Percentiles rank a stretch among this genome's conserved stretches.
Evolutionary conservation across 179 eudicot species (phyloP).

Genomic region (Heliamphora pulchella): DNA sequence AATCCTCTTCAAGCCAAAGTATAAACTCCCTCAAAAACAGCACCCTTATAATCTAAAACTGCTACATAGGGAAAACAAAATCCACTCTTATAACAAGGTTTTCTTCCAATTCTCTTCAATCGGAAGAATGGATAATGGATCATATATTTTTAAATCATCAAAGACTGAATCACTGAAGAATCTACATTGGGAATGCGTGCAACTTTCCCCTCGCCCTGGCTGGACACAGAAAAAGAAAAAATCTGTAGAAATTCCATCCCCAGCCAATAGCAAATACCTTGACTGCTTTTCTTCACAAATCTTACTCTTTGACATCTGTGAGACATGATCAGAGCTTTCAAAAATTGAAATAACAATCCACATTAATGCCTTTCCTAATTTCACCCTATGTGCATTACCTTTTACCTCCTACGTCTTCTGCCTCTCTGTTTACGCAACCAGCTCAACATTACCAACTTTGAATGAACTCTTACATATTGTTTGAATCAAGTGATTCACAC

Average conservation of each 20-base stretch:
- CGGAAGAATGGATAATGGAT: background rate
- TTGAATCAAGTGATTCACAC: background rate
- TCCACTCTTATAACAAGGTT: background rate
- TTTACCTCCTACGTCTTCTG: background rate
- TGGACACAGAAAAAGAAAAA: background rate
- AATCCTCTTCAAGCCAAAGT: background rate
- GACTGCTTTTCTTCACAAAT: background rate
- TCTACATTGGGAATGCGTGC: background rate
- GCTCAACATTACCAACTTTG: slow-evolving; percentile 6
- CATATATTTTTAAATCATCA: background rate
- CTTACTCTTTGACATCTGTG: background rate
- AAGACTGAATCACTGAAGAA: background rate
- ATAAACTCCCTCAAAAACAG: background rate
- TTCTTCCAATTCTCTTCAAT: background rate
- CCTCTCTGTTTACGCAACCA: slow-evolving; percentile 1
- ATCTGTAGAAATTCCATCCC: background rate
- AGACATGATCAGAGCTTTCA: background rate
- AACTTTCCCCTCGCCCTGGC: background rate
- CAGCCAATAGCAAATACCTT: background rate
- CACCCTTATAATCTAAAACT: background rate
- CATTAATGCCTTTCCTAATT: background rate
- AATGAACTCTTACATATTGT: background rate
- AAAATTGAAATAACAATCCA: background rate
- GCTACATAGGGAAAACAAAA: background rate
- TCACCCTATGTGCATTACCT: background rate